Conservation (phyloP, 768 basidiomycete genomes). For the Porpolomopsis calyptriformis region DNA sequence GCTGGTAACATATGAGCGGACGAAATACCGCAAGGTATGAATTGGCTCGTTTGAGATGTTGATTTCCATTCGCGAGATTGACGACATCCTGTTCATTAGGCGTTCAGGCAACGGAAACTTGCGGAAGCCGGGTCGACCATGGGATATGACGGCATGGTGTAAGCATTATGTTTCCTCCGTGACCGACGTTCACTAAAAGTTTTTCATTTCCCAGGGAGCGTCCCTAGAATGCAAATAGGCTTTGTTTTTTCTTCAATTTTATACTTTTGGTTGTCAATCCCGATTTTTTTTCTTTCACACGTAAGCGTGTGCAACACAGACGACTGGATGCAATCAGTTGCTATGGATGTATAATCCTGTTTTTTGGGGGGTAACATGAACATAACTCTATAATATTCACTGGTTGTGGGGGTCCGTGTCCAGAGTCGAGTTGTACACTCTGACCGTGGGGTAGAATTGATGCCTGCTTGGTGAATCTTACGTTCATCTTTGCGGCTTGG, state of each 20-base stretch:
- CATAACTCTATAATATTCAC: too few species aligned
- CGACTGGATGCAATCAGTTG: too few species aligned
- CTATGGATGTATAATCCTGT: too few species aligned
- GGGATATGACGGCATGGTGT: slow-evolving; percentile 52
- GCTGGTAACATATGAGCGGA: slow-evolving; percentile 79
- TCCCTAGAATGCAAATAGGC: not conserved
- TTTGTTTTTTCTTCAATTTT: not conserved
- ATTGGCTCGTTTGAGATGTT: not conserved
- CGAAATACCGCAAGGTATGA: slow-evolving; percentile 74
- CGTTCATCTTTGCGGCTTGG: too few species aligned
- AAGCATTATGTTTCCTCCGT: slow-evolving; percentile 15
- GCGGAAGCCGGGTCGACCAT: slow-evolving; percentile 49
- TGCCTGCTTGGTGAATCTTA: too few species aligned
- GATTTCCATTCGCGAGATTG: slow-evolving; percentile 2
- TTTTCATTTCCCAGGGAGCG: not conserved
- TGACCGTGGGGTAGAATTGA: too few species aligned
- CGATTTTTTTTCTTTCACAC: too few species aligned
- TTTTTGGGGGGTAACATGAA: too few species aligned
- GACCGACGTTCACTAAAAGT: not conserved
- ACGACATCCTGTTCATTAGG: slow-evolving; percentile 26
- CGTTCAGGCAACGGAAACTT: slow-evolving; percentile 65
- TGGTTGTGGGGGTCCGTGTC: too few species aligned
- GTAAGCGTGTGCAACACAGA: too few species aligned
- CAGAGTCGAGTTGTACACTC: too few species aligned
- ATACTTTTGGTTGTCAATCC: too few species aligned